Evolutionary conservation across 768 basidiomycete genomes (phyloP).

Genomic region (Podaxis sp.): DNA sequence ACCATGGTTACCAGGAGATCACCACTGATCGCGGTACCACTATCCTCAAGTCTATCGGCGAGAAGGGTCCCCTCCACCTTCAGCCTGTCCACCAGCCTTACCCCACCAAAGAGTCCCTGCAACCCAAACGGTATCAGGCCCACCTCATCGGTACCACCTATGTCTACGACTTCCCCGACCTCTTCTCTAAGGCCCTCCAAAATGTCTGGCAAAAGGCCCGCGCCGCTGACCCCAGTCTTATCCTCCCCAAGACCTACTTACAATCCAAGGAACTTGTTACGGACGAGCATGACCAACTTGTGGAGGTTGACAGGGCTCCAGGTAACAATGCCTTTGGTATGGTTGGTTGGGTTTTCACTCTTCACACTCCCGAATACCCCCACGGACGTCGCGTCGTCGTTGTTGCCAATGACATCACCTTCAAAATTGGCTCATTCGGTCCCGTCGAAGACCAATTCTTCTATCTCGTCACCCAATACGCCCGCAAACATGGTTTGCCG

Average conservation of each 20-base stretch:
- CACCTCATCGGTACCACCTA: constrained; percentile 98
- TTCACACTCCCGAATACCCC: constrained; percentile 90
- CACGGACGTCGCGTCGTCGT: constrained; percentile 83
- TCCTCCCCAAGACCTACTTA: constrained; percentile 72
- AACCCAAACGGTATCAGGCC: constrained; percentile 98
- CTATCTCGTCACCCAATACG: constrained; percentile 90
- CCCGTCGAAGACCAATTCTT: constrained; percentile 96
- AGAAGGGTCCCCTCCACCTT: constrained; percentile 94
- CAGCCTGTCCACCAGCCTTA: constrained; percentile 93
- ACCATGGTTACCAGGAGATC: constrained; percentile 97
- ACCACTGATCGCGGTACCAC: constrained; percentile 92
- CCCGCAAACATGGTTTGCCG: constrained; percentile 82
- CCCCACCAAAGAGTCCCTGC: constrained; percentile 95
- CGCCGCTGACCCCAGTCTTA: constrained; percentile 56
- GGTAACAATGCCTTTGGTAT: constrained; percentile 96
- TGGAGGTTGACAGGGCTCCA: constrained; percentile 87
- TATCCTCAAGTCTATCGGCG: constrained; percentile 96
- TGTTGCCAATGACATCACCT: constrained; percentile 98
- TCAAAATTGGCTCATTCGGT: constrained; percentile 97
- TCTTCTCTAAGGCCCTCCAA: constrained; percentile 95
- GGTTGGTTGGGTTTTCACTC: constrained; percentile 96
- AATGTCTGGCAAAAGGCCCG: constrained; percentile 85
- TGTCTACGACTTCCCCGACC: constrained; percentile 98
- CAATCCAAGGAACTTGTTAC: constrained; percentile 88
- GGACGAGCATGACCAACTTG: constrained; percentile 88